phyloP scores from a whole-genome alignment of 2,329 filamentous ascomycete genomes.

The Sporothrix pallida region DNA sequence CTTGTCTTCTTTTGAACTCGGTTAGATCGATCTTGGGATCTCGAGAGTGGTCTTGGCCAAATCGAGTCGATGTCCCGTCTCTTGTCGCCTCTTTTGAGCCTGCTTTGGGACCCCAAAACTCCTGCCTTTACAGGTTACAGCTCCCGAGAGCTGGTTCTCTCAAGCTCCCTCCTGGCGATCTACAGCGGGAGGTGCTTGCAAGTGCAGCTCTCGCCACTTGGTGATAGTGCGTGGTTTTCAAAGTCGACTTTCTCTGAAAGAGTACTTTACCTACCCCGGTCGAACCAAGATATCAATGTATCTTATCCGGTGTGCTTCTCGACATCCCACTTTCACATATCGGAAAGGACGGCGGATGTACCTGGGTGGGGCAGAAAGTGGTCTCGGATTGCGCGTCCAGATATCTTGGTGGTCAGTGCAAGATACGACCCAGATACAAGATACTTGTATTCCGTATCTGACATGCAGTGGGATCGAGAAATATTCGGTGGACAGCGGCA shows the following conservation, averaged over 20 bases:
- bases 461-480: neutral
- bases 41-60: neutral
- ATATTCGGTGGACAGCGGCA: neutral
- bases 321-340: neutral
- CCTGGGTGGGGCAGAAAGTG: neutral
- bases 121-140: neutral
- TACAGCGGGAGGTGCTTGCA: neutral
- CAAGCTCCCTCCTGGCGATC: neutral
- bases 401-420: neutral
- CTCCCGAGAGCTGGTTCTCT: neutral
- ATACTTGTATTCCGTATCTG: no score
- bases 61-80: neutral
- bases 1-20: neutral
- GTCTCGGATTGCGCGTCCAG: slow-evolving; percentile 24
- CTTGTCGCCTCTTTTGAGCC: slow-evolving; percentile 4
- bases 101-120: neutral
- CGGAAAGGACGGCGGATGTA: neutral
- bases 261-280: no score
- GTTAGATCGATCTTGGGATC: neutral
- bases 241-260: no score
- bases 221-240: no score
- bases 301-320: no score
- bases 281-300: no score
- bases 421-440: neutral
- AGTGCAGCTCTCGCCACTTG: no score